phyloP scores from a whole-genome alignment of 305 asterid genomes.

The Fraxinus floribunda region DNA sequence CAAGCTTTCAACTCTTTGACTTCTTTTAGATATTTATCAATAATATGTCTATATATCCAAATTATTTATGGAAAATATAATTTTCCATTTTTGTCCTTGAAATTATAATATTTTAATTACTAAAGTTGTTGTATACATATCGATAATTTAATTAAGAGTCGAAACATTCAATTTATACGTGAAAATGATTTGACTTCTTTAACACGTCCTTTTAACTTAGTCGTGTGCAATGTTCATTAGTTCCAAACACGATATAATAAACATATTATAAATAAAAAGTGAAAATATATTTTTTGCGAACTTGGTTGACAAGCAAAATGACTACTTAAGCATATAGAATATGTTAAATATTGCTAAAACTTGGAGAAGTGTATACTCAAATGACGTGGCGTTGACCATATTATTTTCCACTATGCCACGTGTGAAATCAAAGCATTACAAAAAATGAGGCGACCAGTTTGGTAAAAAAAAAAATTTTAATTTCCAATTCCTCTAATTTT shows the following conservation, averaged over 20 bases:
- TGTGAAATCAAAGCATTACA: neutral
- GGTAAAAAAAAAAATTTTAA: no score
- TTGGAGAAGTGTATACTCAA: neutral
- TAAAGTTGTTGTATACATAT: neutral
- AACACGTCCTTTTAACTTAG: neutral
- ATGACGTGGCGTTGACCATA: neutral
- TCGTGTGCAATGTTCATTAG: neutral
- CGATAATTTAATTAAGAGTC: neutral
- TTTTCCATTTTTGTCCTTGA: neutral
- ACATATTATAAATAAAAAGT: neutral
- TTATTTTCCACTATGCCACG: neutral
- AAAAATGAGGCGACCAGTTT: neutral
- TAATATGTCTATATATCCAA: neutral
- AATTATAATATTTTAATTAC: neutral
- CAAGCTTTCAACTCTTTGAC: conserved; percentile 25
- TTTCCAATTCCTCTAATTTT: neutral
- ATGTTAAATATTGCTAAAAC: neutral
- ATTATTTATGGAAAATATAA: neutral
- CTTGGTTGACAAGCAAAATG: conserved; percentile 20
- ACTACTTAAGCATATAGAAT: neutral
- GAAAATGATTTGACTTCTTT: neutral
- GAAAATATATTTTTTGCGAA: neutral
- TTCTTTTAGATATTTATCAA: neutral
- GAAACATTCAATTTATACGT: neutral
- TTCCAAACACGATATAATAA: neutral